phyloP scores from a whole-genome alignment of 805 yeast species.

The Kazachstania bromeliacearum region DNA sequence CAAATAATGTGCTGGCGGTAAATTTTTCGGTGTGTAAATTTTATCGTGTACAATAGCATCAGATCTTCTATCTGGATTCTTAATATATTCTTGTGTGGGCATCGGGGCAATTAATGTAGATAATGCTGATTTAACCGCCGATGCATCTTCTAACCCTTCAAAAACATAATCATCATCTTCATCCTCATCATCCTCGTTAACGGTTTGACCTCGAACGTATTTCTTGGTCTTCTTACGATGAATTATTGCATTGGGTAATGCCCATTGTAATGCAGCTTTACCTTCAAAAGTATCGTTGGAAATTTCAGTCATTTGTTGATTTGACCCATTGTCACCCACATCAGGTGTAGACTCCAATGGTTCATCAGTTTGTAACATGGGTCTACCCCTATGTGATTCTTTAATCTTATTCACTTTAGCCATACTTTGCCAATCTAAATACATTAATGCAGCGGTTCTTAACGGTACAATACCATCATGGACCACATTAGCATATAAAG shows the following conservation, averaged over 20 bases:
- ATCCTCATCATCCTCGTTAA: constrained; percentile 2
- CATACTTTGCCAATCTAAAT: constrained; percentile 75
- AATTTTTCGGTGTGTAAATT: constrained; percentile 52
- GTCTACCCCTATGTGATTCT: constrained; percentile 6
- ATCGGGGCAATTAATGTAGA: constrained; percentile 70
- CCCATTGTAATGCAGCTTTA: constrained; percentile 22
- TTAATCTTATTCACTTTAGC: constrained; percentile 38
- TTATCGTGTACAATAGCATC: constrained; percentile 75
- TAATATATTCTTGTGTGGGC: constrained; percentile 59
- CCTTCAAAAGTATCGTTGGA: constrained; percentile 22
- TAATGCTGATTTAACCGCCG: constrained; percentile 70
- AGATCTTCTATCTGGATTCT: constrained; percentile 56
- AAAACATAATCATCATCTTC: constrained; percentile 4
- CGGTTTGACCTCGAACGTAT: constrained; percentile 21
- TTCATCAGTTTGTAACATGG: background rate
- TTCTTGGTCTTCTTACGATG: constrained; percentile 11
- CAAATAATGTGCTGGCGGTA: constrained; percentile 46
- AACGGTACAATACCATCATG: constrained; percentile 96
- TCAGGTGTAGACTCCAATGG: constrained; percentile 2
- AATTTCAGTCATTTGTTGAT: constrained; percentile 13
- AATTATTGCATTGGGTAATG: constrained; percentile 20
- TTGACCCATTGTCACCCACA: background rate
- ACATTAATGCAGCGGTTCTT: constrained; percentile 77
- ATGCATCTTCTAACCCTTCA: constrained; percentile 46
- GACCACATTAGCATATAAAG: constrained; percentile 79